Evolutionary conservation across 192 early-diverging fungal genomes (phyloP), one percentile per base, ranked within the genome.

Genomic region (Coemansia asiatica): DNA sequence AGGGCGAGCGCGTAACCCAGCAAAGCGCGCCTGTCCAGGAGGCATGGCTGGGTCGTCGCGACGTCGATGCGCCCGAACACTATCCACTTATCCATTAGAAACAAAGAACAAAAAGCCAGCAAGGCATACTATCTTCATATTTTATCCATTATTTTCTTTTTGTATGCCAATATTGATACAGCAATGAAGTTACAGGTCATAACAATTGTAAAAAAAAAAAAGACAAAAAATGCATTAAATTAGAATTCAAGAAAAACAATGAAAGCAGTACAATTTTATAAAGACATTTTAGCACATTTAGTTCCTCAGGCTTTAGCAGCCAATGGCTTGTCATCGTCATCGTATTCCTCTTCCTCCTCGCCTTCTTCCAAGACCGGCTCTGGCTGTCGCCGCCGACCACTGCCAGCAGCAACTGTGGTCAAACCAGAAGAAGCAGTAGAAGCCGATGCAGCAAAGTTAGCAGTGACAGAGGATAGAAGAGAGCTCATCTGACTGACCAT

Each of bases 21-120:
- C 33, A 46, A 28, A 81, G 66, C 35, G 28, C 21, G 21, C 55
- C 73, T 0, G n/a, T 72, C 54, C 63, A 75, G 47, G 69, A 75
- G 26, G 25, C 66, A 18, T 72, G 73, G 74, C 67, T 81, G 35
- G 73, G 79, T 1, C 69, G 72, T 44, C 78, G 69, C 36, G 78
- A 81, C n/a, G 57, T 72, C 16, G 78, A 81, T 50, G 78, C 78
- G 15, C 63, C 69, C 26, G 78, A 81, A 25, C 78, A 81, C 56
- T 23, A 69, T 23, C 75, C 64, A 1, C 54, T 56, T 18, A 10
- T 59, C 8, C 40, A 44, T 13, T 68, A 76, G 60, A 70, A 38
- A 47, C 2, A 12, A n/a, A 12, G 8, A 36, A 36, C 8, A 6
- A 36, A 36, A n/a, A n/a, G n/a, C n/a, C n/a, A 36, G 35, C 35